These are phyloP conservation scores for Rhodotorula taiwanensis DNA, from an alignment of 768 basidiomycete genomes.

Conservation along the genomic window DNA sequence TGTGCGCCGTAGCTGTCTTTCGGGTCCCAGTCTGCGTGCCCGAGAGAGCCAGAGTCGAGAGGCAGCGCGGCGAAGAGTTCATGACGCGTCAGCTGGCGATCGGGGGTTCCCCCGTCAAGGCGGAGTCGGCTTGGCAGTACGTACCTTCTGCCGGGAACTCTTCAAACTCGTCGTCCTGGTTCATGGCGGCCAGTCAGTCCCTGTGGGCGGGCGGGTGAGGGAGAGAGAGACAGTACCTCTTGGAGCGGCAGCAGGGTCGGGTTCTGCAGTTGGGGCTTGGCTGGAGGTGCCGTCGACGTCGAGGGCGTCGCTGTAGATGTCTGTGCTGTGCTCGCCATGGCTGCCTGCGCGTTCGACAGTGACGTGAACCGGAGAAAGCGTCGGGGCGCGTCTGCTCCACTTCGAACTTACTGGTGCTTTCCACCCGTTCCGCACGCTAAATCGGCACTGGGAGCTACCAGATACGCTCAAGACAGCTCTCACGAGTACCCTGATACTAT, in stretches of 20 bases:
- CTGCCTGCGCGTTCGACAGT: not conserved
- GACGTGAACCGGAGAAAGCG: not conserved
- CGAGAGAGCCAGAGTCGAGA: not conserved
- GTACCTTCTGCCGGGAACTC: conserved; percentile 40
- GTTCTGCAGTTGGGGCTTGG: conserved; percentile 4
- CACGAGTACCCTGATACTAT: too few relatives aligned
- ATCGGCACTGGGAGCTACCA: too few relatives aligned
- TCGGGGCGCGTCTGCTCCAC: too few relatives aligned
- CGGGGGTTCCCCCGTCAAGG: not conserved
- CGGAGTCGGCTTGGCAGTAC: not conserved
- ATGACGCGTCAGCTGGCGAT: conserved; percentile 1
- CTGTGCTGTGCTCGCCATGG: conserved; percentile 1
- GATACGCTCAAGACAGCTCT: too few relatives aligned
- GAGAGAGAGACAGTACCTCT: conserved; percentile 7
- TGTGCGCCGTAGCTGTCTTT: conserved; percentile 37
- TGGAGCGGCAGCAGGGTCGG: conserved; percentile 24
- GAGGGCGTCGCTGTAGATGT: not conserved
- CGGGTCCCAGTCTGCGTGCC: conserved; percentile 36
- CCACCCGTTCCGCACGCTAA: too few relatives aligned
- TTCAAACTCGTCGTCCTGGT: conserved; percentile 42
- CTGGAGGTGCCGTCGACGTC: not conserved
- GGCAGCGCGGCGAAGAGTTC: not conserved
- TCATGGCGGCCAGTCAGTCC: not conserved
- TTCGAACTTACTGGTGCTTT: too few relatives aligned
- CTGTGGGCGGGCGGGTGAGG: not conserved